phyloP scores from a whole-genome alignment of 352 stramenopile genomes.

The Phytophthora idaei region DNA sequence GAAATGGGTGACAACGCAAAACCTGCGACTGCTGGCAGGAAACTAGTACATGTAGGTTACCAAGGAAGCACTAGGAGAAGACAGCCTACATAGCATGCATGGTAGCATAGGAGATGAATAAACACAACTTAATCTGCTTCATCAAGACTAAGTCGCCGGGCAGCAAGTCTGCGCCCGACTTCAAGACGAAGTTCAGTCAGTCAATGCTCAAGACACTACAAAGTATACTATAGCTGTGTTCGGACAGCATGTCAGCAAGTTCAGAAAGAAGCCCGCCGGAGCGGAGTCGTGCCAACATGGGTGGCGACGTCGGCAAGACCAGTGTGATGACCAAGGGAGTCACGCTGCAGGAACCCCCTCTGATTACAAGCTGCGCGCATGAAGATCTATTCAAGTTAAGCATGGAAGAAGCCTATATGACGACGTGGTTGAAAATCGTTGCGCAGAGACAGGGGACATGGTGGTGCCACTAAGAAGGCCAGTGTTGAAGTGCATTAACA shows the following conservation, averaged over 20 bases:
- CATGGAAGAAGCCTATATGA: slow-evolving; percentile 4
- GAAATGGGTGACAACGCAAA: neutral
- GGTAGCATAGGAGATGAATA: neutral
- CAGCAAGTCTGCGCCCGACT: neutral
- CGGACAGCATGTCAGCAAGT: slow-evolving; percentile 1
- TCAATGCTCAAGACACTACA: slow-evolving; percentile 14
- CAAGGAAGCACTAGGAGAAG: slow-evolving; percentile 1
- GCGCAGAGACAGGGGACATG: slow-evolving; percentile 7
- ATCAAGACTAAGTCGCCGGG: neutral
- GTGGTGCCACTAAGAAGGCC: neutral
- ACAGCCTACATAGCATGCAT: slow-evolving; percentile 2
- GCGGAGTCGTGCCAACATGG: slow-evolving; percentile 9
- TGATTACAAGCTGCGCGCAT: slow-evolving; percentile 11
- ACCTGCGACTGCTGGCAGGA: neutral
- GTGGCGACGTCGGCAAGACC: neutral
- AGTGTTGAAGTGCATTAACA: neutral
- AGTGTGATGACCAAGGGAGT: neutral
- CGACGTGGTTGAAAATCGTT: slow-evolving; percentile 1
- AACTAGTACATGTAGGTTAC: neutral
- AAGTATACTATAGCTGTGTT: slow-evolving; percentile 11
- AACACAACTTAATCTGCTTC: neutral
- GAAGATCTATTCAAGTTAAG: slow-evolving; percentile 12
- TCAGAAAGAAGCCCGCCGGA: neutral
- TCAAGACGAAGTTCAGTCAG: neutral
- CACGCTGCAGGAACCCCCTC: slow-evolving; percentile 6